Evolutionary conservation across 768 basidiomycete genomes (phyloP), one percentile per base, ranked within the genome.

Genomic region (Asterophora parasitica): DNA sequence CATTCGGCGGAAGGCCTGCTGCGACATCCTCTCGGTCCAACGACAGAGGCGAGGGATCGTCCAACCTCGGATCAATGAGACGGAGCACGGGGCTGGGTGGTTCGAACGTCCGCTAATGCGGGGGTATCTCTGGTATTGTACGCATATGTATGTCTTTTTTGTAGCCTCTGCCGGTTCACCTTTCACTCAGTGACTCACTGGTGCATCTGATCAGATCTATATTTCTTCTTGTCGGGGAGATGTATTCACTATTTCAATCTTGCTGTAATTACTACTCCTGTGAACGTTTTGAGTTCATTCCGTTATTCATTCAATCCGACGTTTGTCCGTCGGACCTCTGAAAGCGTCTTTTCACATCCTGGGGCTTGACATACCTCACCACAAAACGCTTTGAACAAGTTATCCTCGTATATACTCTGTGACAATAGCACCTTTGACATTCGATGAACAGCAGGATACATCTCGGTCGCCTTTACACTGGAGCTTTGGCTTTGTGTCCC

Each of bases 31-130:
- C 40, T 26, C 40, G 34, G 13, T 55, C 49, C 44, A 71, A 75
- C 16, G 82, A 85, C 58, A 71, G 85, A 48, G 82, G 81, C 5
- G 85, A 86, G 60, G 85, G 86, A 5, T 62, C 81, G 12, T 88
- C 85, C 19, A 79, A 74, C 60, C 58, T 88, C 39, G 90, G 88
- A 5, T 53, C 77, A 17, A 82, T 87, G 76, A 77, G 90, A 61
- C 71, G 78, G 30, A 88, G 88, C 59, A 87, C 88, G 12, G 91
- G 88, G 0, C 78, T 85, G 47, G 92, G 91, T 26, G 82, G 89
- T 20, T 87, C 89, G 4, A 81, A 65, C 51, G 82, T 84, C 20
- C 74, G 89, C 51, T 92, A 64, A 58, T 43, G 12, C n/a, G 23
- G 46, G 26, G 37, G 31, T 20, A 39, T 47, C n/a, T 46, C 4